Base-by-base conservation (phyloP, 2,329 filamentous ascomycete genomes). In the Bisporella sp. region DNA sequence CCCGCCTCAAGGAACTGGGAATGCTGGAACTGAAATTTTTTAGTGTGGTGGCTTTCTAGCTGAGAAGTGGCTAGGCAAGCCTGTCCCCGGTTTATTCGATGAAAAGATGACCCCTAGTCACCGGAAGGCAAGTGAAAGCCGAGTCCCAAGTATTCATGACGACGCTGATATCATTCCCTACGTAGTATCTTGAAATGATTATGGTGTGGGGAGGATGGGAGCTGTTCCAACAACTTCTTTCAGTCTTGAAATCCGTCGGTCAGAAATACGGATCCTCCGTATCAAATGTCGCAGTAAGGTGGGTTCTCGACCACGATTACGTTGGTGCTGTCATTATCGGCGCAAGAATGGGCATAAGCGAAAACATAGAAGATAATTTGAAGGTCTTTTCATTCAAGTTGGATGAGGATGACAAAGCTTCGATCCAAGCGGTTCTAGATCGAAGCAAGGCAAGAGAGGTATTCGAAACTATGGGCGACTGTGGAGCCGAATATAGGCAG, bases 281-380 rank as follows among this genome's bases (percentile, higher is more conserved):
- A 28, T 69, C 73, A 1, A 72, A 70, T 8, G 72, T 76, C 4
- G 74, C 75, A 2, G 71, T 68, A 12, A 64, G 74, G 53, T 77
- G 73, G 69, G 73, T 77, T 0, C 60, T 77, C 7, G 74, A 77
- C 50, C 68, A 73, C 49, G 65, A 69, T 2, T 69, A 67, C 45
- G 73, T 77, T 0, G 73, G 71, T 4, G 74, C 74, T 1, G 73
- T 77, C 1, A 75, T 77, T 30, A 69, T 77, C 4, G 74, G 75
- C 1, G 68, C 69, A 2, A 63, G 74, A 28, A 68, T 74, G 62
- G 60, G 68, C 41, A 59, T 73, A 46, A 65, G 65, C 56, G 59
- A 66, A 45, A 62, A 70, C 61, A 57, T 64, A 29, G 56, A 65
- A 8, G 62, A 70, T 45, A 74, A 73, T 46, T 54, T 71, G 40